Base-by-base conservation (phyloP, 2,329 filamentous ascomycete genomes). In the Clarireedia sp. region DNA sequence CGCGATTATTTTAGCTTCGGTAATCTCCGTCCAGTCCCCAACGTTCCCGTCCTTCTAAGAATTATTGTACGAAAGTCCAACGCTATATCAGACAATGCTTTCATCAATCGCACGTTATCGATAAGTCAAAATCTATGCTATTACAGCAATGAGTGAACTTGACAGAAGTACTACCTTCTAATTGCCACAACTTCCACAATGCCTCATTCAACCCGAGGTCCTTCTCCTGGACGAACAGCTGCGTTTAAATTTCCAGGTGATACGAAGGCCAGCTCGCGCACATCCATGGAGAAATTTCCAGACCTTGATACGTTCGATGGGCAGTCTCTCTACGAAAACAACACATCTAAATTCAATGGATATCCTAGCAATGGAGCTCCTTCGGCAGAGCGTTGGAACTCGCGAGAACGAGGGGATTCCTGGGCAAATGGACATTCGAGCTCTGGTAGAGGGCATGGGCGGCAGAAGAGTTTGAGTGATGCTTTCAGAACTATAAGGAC, bases 381-480 rank as follows among this genome's bases (percentile, higher is more conserved):
- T 14, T 68, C 69, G 21, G 68, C 71, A 54, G 79, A 85, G 60
- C 74, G 78, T 62, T 89, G 85, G 85, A 78, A 82, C 54, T 74
- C 80, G 41, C 77, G 80, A 45, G 81, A 76, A 55, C 19, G 54
- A 55, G 60, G 61, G 12, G 45, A 59, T 41, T 51, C 59, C 9
- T 64, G 65, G 63, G 47, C 49, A 29, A 64, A 63, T 47, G 61
- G 55, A 23, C 55, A 59, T 44, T 48, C 63, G 40, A 63, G 56
- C 19, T 61, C 55, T 45, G 66, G 63, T 51, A 61, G 58, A 43
- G 69, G 68, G 44, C 88, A 91, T 67, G 75, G 75, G 17, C 78
- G 87, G 61, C 89, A 94, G 69, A 95, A 92, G 78, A 96, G 90
- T 72, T 80, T 96, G 63, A 85, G 83, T 66, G 90, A 96, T 71